phyloP scores from a whole-genome alignment of 2,329 filamentous ascomycete genomes.

The Thielaviopsis musarum region DNA sequence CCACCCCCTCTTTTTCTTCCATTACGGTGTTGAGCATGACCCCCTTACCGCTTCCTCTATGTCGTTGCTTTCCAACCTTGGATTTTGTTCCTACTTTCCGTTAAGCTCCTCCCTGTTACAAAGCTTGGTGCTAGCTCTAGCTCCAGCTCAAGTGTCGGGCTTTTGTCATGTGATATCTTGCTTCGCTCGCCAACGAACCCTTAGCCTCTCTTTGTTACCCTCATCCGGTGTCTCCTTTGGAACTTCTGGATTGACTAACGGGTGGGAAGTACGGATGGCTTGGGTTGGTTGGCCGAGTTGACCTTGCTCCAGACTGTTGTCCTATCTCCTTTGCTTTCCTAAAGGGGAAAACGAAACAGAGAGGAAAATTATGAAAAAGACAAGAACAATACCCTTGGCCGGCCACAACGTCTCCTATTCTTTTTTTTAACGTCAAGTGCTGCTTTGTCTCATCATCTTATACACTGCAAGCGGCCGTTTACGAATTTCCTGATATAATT shows the following conservation, averaged over 20 bases:
- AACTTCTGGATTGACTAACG: background rate
- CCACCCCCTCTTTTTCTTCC: background rate
- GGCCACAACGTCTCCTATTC: background rate
- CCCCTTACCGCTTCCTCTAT: background rate
- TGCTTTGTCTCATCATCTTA: background rate
- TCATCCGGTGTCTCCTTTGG: background rate
- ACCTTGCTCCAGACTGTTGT: no score
- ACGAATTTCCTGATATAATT: slow-evolving; percentile 8
- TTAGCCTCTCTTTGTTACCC: background rate
- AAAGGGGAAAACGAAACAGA: background rate
- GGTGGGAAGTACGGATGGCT: background rate
- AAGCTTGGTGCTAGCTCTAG: no score
- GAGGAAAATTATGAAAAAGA: background rate
- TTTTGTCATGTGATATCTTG: background rate
- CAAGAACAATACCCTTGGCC: background rate
- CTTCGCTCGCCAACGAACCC: background rate
- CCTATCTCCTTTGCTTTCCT: no score
- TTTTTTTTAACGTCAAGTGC: background rate
- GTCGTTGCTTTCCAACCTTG: background rate
- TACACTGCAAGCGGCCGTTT: slow-evolving; percentile 1
- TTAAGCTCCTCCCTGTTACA: no score
- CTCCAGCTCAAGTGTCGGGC: no score
- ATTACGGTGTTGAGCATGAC: background rate
- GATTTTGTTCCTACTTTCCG: background rate
- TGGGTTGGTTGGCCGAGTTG: no score